Percentiles rank a stretch among this genome's conserved stretches.
Conservation (phyloP, 2,329 filamentous ascomycete species). For the Penicillium aurantiogriseum region DNA sequence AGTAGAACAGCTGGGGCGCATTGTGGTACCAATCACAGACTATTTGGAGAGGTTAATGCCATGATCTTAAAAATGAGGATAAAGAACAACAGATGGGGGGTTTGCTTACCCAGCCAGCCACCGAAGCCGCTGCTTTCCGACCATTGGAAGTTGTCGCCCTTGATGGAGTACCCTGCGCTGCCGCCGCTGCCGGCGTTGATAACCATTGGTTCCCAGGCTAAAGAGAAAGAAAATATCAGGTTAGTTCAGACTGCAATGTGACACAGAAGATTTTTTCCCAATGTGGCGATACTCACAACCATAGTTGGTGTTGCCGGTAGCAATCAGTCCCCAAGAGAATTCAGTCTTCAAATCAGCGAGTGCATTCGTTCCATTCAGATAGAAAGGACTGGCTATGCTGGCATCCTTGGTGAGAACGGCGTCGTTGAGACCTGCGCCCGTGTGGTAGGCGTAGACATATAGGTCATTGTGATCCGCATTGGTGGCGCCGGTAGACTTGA, state of each 20-base stretch:
- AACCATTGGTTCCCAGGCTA: slow-evolving; percentile 38
- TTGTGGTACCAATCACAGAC: slow-evolving; percentile 44
- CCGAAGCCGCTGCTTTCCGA: slow-evolving; percentile 33
- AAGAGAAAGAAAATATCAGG: background rate
- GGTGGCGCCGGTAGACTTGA: slow-evolving; percentile 34
- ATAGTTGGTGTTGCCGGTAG: slow-evolving; percentile 32
- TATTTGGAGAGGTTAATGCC: slow-evolving; percentile 15
- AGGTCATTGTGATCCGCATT: slow-evolving; percentile 34
- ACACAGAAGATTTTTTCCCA: background rate
- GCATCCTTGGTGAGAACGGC: slow-evolving; percentile 33
- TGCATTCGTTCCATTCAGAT: slow-evolving; percentile 35
- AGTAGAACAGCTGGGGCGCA: slow-evolving; percentile 42
- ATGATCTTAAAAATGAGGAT: background rate
- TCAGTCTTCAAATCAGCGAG: slow-evolving; percentile 31
- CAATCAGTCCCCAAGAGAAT: slow-evolving; percentile 35
- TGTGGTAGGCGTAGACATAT: slow-evolving; percentile 41
- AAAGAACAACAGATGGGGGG: background rate
- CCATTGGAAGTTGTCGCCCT: slow-evolving; percentile 29
- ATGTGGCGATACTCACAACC: slow-evolving; percentile 30
- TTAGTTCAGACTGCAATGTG: background rate
- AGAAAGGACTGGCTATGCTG: slow-evolving; percentile 27
- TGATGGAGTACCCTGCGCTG: slow-evolving; percentile 32
- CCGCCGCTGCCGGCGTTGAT: slow-evolving; percentile 37
- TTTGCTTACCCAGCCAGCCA: slow-evolving; percentile 41
- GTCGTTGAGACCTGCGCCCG: slow-evolving; percentile 42